A percentile compares a stretch with the other conserved stretches of the same genome.
Conservation (phyloP, 805 yeast species). For the Citeromyces nyonsensis region DNA sequence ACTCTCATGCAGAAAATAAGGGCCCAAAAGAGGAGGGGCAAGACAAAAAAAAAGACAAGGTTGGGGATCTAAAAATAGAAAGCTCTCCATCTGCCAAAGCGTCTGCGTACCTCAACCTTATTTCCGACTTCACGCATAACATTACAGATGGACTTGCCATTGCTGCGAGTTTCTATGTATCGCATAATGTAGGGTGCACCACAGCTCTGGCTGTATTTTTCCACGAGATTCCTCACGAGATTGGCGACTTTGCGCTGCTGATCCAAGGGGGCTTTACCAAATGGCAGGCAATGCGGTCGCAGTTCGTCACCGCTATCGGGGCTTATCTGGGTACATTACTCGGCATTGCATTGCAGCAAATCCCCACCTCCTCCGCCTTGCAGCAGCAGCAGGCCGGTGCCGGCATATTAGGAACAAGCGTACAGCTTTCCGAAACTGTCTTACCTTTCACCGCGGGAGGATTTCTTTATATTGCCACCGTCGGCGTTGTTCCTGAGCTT, state of each 20-base stretch:
- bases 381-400: conserved; percentile 5
- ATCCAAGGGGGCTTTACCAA: conserved; percentile 56
- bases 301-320: conserved; percentile 49
- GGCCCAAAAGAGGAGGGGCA: conserved; percentile 5
- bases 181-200: conserved; percentile 45
- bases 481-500: conserved; percentile 64
- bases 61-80: conserved; percentile 5
- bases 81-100: conserved; percentile 21
- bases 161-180: conserved; percentile 51
- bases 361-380: conserved; percentile 9
- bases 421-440: conserved; percentile 31
- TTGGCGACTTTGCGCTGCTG: conserved; percentile 66
- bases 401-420: conserved; percentile 35
- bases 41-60: conserved; percentile 7
- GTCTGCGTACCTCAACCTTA: conserved; percentile 49
- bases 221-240: conserved; percentile 73
- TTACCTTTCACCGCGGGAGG: conserved; percentile 71
- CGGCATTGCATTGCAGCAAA: conserved; percentile 40
- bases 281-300: conserved; percentile 51
- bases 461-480: conserved; percentile 55
- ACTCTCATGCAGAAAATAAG: conserved; percentile 10
- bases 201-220: conserved; percentile 58
- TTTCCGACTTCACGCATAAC: conserved; percentile 63
- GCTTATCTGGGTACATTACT: conserved; percentile 50
- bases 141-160: conserved; percentile 68